These are phyloP conservation scores for Dioscorea cayenensis DNA, from an alignment of 116 monocot genomes.

Conservation along the genomic window DNA sequence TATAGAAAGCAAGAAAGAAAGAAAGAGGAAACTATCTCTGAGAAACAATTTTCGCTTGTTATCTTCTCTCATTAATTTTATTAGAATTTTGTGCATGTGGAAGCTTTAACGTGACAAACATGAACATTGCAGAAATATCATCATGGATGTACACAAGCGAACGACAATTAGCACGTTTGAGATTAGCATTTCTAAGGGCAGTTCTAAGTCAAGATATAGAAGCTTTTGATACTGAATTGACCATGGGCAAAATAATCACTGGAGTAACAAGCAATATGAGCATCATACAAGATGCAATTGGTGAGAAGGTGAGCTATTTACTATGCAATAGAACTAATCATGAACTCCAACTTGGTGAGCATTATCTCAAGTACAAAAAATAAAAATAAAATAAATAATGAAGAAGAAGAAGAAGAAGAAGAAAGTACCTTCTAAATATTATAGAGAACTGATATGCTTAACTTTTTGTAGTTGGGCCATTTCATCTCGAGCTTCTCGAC, in stretches of 20 bases:
- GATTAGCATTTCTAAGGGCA: conserved; percentile 14
- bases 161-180: conserved; percentile 20
- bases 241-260: conserved; percentile 24
- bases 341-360: no score
- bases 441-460: not conserved
- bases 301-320: conserved; percentile 29
- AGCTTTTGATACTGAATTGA: conserved; percentile 18
- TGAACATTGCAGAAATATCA: conserved; percentile 13
- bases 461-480: conserved; percentile 27
- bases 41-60: no score
- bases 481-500: conserved; percentile 32
- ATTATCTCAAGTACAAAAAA: no score
- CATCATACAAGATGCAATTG: conserved; percentile 39
- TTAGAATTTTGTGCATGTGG: not conserved
- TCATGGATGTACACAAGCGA: conserved; percentile 26
- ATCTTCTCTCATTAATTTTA: no score
- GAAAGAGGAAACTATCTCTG: no score
- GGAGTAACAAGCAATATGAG: conserved; percentile 24
- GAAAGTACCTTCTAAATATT: no score
- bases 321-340: not conserved
- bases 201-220: conserved; percentile 19
- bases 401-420: no score
- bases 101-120: not conserved
- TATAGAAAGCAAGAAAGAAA: no score
- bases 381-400: no score